These are phyloP conservation scores for Ophiostoma australiae DNA, from an alignment of 2,329 filamentous ascomycete genomes.

Conservation along the genomic window DNA sequence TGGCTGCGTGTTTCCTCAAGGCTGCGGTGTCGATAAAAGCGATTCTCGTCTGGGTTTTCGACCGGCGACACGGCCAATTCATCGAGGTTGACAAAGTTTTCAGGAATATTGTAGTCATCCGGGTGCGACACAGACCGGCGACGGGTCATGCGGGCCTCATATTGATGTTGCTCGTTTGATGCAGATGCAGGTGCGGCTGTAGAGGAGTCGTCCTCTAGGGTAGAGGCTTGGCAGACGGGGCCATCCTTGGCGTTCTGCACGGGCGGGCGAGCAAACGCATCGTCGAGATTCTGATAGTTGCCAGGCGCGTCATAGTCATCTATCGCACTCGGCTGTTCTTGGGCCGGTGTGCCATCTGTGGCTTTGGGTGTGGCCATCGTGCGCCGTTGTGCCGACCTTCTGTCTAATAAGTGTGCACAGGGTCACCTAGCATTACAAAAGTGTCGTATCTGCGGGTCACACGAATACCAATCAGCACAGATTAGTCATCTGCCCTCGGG, in stretches of 20 bases:
- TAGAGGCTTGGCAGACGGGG: constrained; percentile 5
- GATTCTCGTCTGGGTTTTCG: constrained; percentile 39
- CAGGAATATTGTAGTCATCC: constrained; percentile 36
- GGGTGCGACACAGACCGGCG: constrained; percentile 26
- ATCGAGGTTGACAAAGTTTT: constrained; percentile 41
- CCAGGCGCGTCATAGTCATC: not conserved
- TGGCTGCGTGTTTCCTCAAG: constrained; percentile 38
- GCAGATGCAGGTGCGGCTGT: not conserved
- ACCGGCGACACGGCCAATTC: constrained; percentile 43
- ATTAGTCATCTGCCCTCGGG: constrained; percentile 12
- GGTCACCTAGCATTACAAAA: not conserved
- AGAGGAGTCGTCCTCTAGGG: not conserved
- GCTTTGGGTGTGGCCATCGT: constrained; percentile 1
- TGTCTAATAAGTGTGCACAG: not conserved
- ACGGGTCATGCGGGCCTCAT: constrained; percentile 24
- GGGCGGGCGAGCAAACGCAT: constrained; percentile 5
- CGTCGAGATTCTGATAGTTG: not conserved
- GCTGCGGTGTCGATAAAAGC: constrained; percentile 37
- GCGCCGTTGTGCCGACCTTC: not conserved
- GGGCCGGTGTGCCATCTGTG: not conserved
- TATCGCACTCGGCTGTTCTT: not conserved
- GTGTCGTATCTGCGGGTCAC: not conserved
- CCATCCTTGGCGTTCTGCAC: not conserved
- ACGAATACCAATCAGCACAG: not conserved
- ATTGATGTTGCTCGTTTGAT: not conserved